Base-by-base conservation (phyloP, 2,329 filamentous ascomycete species). In the Pyrenophora teres region DNA sequence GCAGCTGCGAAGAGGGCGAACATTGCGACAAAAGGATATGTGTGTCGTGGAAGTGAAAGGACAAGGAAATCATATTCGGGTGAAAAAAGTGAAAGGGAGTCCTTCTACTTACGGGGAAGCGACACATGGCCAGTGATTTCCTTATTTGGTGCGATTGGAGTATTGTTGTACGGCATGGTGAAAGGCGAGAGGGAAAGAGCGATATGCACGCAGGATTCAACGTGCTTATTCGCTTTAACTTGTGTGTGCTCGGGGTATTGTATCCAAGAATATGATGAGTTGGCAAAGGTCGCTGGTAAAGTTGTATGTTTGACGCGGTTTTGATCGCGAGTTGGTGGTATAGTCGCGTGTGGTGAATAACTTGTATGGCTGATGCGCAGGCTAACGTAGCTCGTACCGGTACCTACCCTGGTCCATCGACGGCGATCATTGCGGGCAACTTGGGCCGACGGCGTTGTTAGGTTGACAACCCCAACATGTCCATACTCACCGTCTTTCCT, bases 51-150 rank as follows among this genome's bases (percentile, higher is more conserved):
- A 25, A 25, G 27, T 13, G 10, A 10, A 13, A 30, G 27, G 27
- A 27, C 6, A 8, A 5, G 7, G 25, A 21, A 3, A 21, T 3
- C 19, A 5, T 21, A 21, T 21, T 3, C 19, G 19, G 5, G 19
- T 21, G 19, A 21, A 2, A 5, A 21, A 21, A 3, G 19, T 21
- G 19, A 21, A 18, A 32, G 19, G 33, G 15, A 23, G 6, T 12
- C 31, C 9, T 18, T 32, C 27, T 12, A 80, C 89, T 76, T 80
- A 96, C 93, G 80, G 7, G 93, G 93, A 27, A 97, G 83, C 62
- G 90, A 88, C 18, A 89, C 89, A 60, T 91, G 87, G 62, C 93
- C 93, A 2, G 89, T 95, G 39, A 90, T 84, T 75, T 96, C 91
- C 71, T 90, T 87, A 12, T 88, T 80, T 33, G 89, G 89, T 60